Percentiles rank a stretch among this genome's conserved stretches.
Conservation (phyloP, 1,139 yeast genomes). For the Protomyces inouyei region DNA sequence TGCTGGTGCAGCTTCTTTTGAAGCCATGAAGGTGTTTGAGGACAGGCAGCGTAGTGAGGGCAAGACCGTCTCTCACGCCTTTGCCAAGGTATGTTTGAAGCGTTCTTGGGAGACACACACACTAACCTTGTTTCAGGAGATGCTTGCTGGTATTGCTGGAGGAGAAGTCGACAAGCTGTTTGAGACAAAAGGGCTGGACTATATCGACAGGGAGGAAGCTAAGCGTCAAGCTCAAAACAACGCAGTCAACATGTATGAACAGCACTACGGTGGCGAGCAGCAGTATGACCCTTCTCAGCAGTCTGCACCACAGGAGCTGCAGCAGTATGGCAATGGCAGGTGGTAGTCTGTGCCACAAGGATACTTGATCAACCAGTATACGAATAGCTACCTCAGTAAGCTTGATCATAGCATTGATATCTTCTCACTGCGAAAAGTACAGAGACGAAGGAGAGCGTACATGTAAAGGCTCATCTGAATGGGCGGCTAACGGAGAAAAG, state of each 20-base stretch:
- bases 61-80: slow-evolving; percentile 35
- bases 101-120: background rate
- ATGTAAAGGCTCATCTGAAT: no score
- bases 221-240: slow-evolving; percentile 19
- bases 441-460: no score
- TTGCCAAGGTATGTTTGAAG: slow-evolving; percentile 12
- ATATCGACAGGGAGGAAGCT: slow-evolving; percentile 38
- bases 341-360: no score
- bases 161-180: slow-evolving; percentile 40
- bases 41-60: slow-evolving; percentile 37
- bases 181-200: slow-evolving; percentile 40
- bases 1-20: slow-evolving; percentile 41
- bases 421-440: no score
- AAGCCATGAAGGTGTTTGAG: slow-evolving; percentile 34
- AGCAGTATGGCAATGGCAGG: slow-evolving; percentile 1
- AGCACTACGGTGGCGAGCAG: slow-evolving; percentile 37
- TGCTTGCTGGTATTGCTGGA: slow-evolving; percentile 39
- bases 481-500: no score
- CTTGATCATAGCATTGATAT: no score
- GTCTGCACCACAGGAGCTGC: slow-evolving; percentile 7
- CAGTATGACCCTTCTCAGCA: slow-evolving; percentile 30
- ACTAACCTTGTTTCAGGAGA: slow-evolving; percentile 35
- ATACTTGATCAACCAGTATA: no score
- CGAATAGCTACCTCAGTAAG: no score
- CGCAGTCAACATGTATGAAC: slow-evolving; percentile 35